Percentiles rank a stretch among this genome's conserved stretches.
Conservation (phyloP, 306 rosid genomes). For the Potentilla sterilis region DNA sequence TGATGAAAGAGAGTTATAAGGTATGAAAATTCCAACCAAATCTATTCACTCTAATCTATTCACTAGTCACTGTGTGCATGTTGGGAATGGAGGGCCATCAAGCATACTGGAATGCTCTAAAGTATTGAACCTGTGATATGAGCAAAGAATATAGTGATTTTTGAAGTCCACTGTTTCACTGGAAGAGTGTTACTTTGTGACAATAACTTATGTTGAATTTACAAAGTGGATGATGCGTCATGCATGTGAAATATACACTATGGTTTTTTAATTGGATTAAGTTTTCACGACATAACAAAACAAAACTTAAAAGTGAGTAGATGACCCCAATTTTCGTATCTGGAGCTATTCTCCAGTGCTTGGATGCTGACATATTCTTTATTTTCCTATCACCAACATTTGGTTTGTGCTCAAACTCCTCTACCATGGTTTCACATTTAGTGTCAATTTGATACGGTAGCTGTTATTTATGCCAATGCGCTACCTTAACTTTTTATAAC, state of each 20-base stretch:
- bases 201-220: neutral
- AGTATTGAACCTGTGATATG: neutral
- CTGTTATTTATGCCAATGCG: too few species aligned
- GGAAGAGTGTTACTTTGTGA: neutral
- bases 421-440: constrained; percentile 27
- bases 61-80: neutral
- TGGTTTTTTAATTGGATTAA: neutral
- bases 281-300: too few species aligned
- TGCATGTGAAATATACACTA: neutral
- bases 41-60: neutral
- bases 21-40: neutral
- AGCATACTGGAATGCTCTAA: neutral
- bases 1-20: neutral
- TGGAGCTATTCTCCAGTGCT: constrained; percentile 20
- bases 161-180: too few species aligned
- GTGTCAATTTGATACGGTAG: too few species aligned
- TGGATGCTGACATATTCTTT: constrained; percentile 26
- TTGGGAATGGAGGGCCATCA: neutral
- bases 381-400: constrained; percentile 17
- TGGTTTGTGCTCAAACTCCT: constrained; percentile 26
- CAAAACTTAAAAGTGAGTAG: too few species aligned
- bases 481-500: too few species aligned
- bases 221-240: neutral
- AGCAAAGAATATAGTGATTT: too few species aligned
- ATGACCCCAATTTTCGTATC: constrained; percentile 26